Base-by-base conservation (phyloP, 176 grass and related monocot species). In the Thinopyrum elongatum region DNA sequence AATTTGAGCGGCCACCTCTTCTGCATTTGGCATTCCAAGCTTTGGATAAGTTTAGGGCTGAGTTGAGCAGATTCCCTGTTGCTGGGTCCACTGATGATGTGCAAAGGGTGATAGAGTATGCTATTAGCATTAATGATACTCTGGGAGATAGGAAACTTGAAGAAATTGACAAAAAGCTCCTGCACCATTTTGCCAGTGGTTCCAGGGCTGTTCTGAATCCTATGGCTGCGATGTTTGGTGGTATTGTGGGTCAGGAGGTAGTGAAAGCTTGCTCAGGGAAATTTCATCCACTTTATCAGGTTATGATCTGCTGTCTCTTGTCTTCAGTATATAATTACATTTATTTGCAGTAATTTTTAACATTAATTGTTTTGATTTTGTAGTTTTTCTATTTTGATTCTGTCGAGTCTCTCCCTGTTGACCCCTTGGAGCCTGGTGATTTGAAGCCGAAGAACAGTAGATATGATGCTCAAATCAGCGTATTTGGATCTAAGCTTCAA, bases 321-420 rank as follows among this genome's bases (percentile, higher is more conserved):
- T 77, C 1, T 80, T 80, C 7, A 68, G 55, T 71, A 39, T 33
- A 62, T 58, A 87, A 74, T 80, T 46, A 25, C 19, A 14, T 62
- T 41, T 79, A 34, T 38, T 68, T 66, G 46, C 42, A 29, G 36
- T 71, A 62, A 17, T 44, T 13, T 73, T 6, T 70, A 27, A 27
- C 71, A 74, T 70, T 82, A 47, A 38, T 82, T 47, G 2, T 58
- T 78, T 71, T 64, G 61, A 61, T 87, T 88, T 89, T 87, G 81
- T 93, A 98, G 93, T 98, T 98, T 77, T 98, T 98, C 89, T 98
- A 98, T 84, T 98, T 98, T 58, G 93, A 98, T 84, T 98, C 95
- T 78, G 84, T 95, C 71, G 95, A 98, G 76, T 98, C 95, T 68
- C 95, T 98, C 65, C 93, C 93, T 17, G 73, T 85, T 83, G 93